Evolutionary conservation across 805 yeast species (phyloP).

Genomic region (Lipomyces yamadae): DNA sequence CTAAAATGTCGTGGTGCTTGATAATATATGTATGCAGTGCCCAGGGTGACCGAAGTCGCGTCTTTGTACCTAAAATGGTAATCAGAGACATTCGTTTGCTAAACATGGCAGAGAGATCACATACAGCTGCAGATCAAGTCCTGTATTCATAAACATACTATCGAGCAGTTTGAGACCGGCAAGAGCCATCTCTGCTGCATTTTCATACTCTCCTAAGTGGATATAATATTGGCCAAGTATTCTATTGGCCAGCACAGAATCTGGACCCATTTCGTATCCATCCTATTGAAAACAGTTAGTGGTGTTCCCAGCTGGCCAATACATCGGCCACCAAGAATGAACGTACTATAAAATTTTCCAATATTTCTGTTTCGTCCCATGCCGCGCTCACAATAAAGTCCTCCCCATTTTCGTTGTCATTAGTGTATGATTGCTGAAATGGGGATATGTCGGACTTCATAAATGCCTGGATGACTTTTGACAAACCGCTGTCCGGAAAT

Average conservation of each 20-base stretch:
- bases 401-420: slow-evolving; percentile 41
- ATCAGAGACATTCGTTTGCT: background rate
- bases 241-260: slow-evolving; percentile 65
- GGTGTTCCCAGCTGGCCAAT: background rate
- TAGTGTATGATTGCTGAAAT: slow-evolving; percentile 46
- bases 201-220: slow-evolving; percentile 64
- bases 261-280: slow-evolving; percentile 51
- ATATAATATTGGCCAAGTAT: slow-evolving; percentile 66
- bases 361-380: slow-evolving; percentile 25
- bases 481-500: slow-evolving; percentile 67
- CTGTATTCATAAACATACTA: slow-evolving; percentile 8
- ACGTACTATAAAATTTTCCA: slow-evolving; percentile 20
- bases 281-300: slow-evolving; percentile 40
- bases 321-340: background rate
- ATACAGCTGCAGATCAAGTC: slow-evolving; percentile 9
- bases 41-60: slow-evolving; percentile 52
- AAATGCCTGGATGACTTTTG: slow-evolving; percentile 65
- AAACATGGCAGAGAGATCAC: background rate
- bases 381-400: slow-evolving; percentile 12
- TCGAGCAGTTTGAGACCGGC: slow-evolving; percentile 57
- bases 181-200: slow-evolving; percentile 64
- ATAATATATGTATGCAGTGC: slow-evolving; percentile 75
- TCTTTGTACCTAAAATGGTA: slow-evolving; percentile 6
- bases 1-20: slow-evolving; percentile 90
- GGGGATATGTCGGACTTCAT: slow-evolving; percentile 71